These are phyloP conservation scores for Pythium guiyangense DNA, from an alignment of 352 stramenopile species.

Conservation along the genomic window DNA sequence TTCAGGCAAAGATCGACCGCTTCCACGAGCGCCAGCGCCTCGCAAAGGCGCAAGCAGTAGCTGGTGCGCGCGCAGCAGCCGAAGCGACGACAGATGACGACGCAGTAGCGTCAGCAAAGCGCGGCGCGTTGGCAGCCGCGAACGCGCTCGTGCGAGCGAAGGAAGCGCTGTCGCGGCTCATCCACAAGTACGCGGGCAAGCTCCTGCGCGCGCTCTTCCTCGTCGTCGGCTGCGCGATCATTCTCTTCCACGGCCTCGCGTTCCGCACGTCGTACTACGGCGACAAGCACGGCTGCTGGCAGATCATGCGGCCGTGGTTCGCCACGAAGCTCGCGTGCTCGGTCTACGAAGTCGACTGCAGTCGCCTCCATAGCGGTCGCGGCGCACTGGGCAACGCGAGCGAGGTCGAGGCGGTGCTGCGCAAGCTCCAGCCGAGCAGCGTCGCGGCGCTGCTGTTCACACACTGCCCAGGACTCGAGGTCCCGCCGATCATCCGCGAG, in stretches of 20 bases:
- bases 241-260: slow-evolving; percentile 13
- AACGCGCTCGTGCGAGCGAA: not conserved
- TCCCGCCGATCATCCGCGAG: slow-evolving; percentile 23
- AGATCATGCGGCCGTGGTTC: slow-evolving; percentile 26
- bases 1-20: slow-evolving; percentile 6
- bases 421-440: slow-evolving; percentile 21
- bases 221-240: slow-evolving; percentile 3
- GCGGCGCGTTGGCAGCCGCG: not conserved
- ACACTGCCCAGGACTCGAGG: slow-evolving; percentile 33
- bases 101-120: not conserved
- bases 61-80: not conserved
- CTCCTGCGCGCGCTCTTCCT: slow-evolving; percentile 20
- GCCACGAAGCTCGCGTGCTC: slow-evolving; percentile 25
- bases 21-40: slow-evolving; percentile 5
- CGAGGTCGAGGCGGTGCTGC: slow-evolving; percentile 8
- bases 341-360: slow-evolving; percentile 35
- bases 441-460: slow-evolving; percentile 36
- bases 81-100: no score
- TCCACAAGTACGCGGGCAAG: slow-evolving; percentile 24
- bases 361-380: slow-evolving; percentile 3
- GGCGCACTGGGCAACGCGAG: slow-evolving; percentile 2
- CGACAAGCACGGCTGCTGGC: slow-evolving; percentile 16
- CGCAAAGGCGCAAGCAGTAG: not conserved
- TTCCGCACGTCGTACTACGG: slow-evolving; percentile 14
- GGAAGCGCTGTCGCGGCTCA: not conserved